phyloP scores from a whole-genome alignment of 768 basidiomycete species.

The Daedaleopsis nitida region DNA sequence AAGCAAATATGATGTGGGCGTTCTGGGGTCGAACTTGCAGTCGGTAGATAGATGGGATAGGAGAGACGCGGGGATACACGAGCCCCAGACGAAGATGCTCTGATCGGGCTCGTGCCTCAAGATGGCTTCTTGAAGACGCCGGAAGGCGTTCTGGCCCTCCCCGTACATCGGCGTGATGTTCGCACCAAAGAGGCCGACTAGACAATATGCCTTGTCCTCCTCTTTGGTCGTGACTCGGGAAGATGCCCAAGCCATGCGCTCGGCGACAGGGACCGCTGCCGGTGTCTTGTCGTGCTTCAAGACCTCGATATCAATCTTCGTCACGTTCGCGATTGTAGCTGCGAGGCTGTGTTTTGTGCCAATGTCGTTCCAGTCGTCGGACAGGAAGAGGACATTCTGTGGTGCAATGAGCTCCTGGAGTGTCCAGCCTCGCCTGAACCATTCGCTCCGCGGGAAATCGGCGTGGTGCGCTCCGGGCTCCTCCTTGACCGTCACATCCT shows the following conservation, averaged over 20 bases:
- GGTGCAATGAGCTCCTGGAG: constrained; percentile 18
- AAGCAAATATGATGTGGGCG: background rate
- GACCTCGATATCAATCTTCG: constrained; percentile 5
- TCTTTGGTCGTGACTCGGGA: constrained; percentile 5
- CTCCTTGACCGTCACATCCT: constrained; percentile 7
- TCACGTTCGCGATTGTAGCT: background rate
- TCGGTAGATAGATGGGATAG: background rate
- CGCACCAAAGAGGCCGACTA: constrained; percentile 18
- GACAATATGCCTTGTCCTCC: constrained; percentile 20
- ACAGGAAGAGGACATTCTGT: constrained; percentile 6
- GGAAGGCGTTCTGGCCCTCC: constrained; percentile 16
- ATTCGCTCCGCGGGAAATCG: constrained; percentile 1
- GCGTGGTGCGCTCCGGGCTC: background rate
- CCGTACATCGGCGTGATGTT: constrained; percentile 15
- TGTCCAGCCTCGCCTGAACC: constrained; percentile 17
- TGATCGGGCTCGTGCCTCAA: constrained; percentile 14
- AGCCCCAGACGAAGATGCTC: constrained; percentile 16
- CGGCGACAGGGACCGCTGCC: constrained; percentile 6
- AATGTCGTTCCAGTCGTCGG: constrained; percentile 8
- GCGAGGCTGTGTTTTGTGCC: constrained; percentile 15
- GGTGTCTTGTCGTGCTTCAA: background rate
- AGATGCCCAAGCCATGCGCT: constrained; percentile 17
- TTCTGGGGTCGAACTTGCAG: background rate
- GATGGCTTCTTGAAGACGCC: constrained; percentile 15
- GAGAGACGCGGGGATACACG: background rate